phyloP scores from a whole-genome alignment of 1,139 yeast species.

The Kurtzmaniella quercitrusa region DNA sequence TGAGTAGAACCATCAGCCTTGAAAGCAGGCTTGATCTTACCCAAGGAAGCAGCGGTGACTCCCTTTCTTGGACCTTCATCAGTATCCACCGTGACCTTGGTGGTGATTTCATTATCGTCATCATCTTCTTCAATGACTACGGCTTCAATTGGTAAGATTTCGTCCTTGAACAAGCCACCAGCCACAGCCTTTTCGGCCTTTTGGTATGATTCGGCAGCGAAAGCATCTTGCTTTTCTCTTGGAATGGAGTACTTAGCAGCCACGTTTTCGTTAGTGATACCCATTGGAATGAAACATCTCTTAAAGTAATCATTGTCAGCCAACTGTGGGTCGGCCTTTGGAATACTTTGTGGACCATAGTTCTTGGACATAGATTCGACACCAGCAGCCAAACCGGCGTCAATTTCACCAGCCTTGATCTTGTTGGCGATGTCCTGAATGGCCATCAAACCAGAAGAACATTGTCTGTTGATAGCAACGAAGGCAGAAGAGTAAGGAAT shows the following conservation, averaged over 20 bases:
- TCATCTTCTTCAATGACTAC: constrained; percentile 49
- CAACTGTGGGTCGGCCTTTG: constrained; percentile 53
- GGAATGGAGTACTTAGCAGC: constrained; percentile 58
- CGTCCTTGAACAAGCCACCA: constrained; percentile 74
- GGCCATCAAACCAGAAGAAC: constrained; percentile 92
- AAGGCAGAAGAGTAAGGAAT: constrained; percentile 62
- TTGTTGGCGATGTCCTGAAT: constrained; percentile 86
- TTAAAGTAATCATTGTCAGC: constrained; percentile 43
- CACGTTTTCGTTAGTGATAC: constrained; percentile 80
- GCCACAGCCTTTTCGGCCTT: constrained; percentile 77
- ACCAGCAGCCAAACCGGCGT: constrained; percentile 87
- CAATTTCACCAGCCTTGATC: constrained; percentile 82
- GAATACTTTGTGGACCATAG: constrained; percentile 72
- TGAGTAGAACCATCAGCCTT: constrained; percentile 77
- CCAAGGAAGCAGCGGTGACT: constrained; percentile 73
- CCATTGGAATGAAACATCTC: constrained; percentile 84
- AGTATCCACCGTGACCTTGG: constrained; percentile 49
- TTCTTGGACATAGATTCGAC: constrained; percentile 87
- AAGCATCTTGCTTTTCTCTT: constrained; percentile 76
- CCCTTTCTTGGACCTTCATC: constrained; percentile 93
- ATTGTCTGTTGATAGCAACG: constrained; percentile 84
- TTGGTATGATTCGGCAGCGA: constrained; percentile 79
- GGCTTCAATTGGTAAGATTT: constrained; percentile 74
- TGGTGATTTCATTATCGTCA: constrained; percentile 39
- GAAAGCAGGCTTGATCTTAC: constrained; percentile 85